These are phyloP conservation scores for Copromyces sp. DNA, from an alignment of 495 filamentous ascomycete species.

Conservation along the genomic window DNA sequence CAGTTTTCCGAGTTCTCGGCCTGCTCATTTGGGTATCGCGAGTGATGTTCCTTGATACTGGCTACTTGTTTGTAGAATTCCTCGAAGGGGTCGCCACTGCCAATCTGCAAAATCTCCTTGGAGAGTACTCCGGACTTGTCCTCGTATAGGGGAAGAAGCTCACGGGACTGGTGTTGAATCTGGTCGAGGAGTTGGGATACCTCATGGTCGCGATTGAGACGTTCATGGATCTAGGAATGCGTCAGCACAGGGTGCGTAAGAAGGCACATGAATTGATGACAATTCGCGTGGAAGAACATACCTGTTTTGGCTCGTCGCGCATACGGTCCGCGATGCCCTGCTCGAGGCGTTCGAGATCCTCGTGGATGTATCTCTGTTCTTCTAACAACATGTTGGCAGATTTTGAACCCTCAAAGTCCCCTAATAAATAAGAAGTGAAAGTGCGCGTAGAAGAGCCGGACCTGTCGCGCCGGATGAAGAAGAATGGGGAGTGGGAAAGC, in stretches of 20 bases:
- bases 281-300: constrained; percentile 34
- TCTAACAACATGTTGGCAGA: constrained; percentile 63
- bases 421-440: background rate
- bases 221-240: constrained; percentile 62
- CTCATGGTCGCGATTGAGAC: constrained; percentile 82
- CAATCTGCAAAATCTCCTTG: constrained; percentile 73
- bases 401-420: background rate
- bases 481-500: background rate
- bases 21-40: constrained; percentile 84
- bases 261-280: background rate
- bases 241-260: constrained; percentile 17
- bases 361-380: constrained; percentile 84
- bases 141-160: constrained; percentile 75
- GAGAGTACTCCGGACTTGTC: constrained; percentile 61
- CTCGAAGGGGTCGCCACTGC: constrained; percentile 80
- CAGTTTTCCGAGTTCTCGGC: constrained; percentile 91
- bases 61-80: constrained; percentile 81
- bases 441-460: background rate
- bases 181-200: constrained; percentile 75
- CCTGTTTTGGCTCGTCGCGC: constrained; percentile 77
- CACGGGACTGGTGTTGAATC: constrained; percentile 74
- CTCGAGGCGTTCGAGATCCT: constrained; percentile 91
- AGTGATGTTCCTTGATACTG: constrained; percentile 76
- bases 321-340: constrained; percentile 86
- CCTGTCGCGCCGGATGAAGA: background rate